Conservation (phyloP, 371 early-diverging fungal genomes). For the Batkoa obscura region DNA sequence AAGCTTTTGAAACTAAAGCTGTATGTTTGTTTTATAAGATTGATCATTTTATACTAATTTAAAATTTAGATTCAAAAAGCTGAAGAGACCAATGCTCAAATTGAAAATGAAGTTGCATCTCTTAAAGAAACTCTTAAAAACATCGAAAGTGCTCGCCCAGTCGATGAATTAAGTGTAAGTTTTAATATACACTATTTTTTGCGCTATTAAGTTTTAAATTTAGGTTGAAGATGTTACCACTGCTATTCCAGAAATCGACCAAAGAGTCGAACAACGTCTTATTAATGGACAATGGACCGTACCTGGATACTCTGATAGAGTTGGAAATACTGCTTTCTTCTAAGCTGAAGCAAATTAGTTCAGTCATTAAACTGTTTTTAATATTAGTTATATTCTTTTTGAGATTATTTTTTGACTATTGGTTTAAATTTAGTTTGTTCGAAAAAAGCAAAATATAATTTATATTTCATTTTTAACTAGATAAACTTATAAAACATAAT, state of each 20-base stretch:
- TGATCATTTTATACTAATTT: not conserved
- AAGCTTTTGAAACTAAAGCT: constrained; percentile 74
- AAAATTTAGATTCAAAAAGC: constrained; percentile 58
- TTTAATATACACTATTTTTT: not conserved
- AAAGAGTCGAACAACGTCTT: constrained; percentile 70
- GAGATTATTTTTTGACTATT: no score
- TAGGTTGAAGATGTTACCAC: constrained; percentile 84
- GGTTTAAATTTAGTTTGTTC: no score
- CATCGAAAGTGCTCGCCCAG: constrained; percentile 85
- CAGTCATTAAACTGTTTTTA: no score
- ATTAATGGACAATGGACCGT: constrained; percentile 81
- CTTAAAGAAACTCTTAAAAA: constrained; percentile 75
- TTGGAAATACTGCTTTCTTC: constrained; percentile 56
- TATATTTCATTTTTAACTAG: no score
- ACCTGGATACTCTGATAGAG: constrained; percentile 88
- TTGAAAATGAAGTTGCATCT: constrained; percentile 68
- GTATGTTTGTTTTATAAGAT: constrained; percentile 25
- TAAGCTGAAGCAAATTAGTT: constrained; percentile 16
- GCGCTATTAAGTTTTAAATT: not conserved
- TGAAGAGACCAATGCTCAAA: constrained; percentile 60
- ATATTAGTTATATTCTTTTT: no score
- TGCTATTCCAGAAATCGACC: constrained; percentile 80
- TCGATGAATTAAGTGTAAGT: constrained; percentile 83
- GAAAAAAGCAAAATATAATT: no score
- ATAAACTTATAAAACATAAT: no score